A percentile compares a stretch with the other conserved stretches of the same genome.
Conservation (phyloP, 2,329 filamentous ascomycete genomes). For the Neopestalotiopsis sp. region DNA sequence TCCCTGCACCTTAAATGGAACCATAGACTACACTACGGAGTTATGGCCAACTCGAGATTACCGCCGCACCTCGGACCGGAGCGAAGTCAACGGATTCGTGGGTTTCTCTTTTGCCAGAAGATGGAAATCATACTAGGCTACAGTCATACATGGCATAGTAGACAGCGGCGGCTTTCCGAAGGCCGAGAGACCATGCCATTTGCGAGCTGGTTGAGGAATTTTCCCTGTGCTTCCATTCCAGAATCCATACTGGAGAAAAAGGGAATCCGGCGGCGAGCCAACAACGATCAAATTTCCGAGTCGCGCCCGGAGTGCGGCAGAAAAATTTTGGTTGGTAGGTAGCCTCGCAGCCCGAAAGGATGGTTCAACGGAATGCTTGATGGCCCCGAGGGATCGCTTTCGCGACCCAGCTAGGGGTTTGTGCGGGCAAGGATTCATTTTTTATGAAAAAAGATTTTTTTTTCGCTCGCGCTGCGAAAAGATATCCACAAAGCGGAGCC, state of each 20-base stretch:
- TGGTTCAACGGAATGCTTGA: neutral
- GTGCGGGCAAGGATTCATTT: neutral
- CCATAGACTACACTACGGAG: neutral
- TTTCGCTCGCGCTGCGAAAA: neutral
- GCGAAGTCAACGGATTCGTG: neutral
- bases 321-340: neutral
- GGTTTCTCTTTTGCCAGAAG: neutral
- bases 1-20: neutral
- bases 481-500: neutral
- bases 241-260: neutral
- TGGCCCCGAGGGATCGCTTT: neutral
- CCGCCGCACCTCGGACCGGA: neutral
- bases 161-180: neutral
- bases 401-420: neutral
- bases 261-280: neutral
- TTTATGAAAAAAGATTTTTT: neutral
- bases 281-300: neutral
- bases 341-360: conserved; percentile 1
- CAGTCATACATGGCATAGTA: too few species aligned
- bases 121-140: too few species aligned
- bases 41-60: neutral
- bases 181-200: neutral
- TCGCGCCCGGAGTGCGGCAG: neutral
- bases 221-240: neutral
- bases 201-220: neutral